Conservation (phyloP, 1,284 basidiomycete genomes). For the Marasmius fiardii region DNA sequence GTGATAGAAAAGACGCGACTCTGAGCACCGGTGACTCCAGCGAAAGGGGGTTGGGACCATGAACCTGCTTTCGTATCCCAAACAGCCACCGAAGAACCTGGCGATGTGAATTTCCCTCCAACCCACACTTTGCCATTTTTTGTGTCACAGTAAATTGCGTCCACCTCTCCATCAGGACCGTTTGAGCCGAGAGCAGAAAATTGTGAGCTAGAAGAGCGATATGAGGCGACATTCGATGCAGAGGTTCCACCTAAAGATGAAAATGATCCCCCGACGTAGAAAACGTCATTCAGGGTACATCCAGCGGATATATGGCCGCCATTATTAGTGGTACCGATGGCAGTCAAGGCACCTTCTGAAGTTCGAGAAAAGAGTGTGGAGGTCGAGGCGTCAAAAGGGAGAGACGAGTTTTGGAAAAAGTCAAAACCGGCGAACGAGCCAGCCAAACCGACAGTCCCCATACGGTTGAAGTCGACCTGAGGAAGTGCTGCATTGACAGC, state of each 20-base stretch:
- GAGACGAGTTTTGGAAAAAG: slow-evolving; percentile 59
- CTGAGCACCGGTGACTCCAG: slow-evolving; percentile 72
- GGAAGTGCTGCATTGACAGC: slow-evolving; percentile 61
- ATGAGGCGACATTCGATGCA: slow-evolving; percentile 71
- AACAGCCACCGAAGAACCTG: slow-evolving; percentile 71
- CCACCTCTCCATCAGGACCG: slow-evolving; percentile 71
- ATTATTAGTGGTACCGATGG: slow-evolving; percentile 64
- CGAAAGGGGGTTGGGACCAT: slow-evolving; percentile 81
- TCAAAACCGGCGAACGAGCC: slow-evolving; percentile 87
- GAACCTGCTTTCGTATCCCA: slow-evolving; percentile 66
- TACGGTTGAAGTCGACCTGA: slow-evolving; percentile 84
- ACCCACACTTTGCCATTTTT: slow-evolving; percentile 75
- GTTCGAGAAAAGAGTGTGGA: slow-evolving; percentile 71
- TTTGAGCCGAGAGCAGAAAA: slow-evolving; percentile 61
- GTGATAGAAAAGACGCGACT: slow-evolving; percentile 76
- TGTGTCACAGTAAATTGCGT: slow-evolving; percentile 81
- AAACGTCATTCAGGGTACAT: slow-evolving; percentile 56
- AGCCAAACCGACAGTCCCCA: slow-evolving; percentile 85
- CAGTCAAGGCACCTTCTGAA: slow-evolving; percentile 57
- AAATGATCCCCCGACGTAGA: slow-evolving; percentile 80
- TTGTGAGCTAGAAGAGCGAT: slow-evolving; percentile 52
- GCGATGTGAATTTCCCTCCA: slow-evolving; percentile 79
- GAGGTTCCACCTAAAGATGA: slow-evolving; percentile 56
- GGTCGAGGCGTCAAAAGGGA: slow-evolving; percentile 63
- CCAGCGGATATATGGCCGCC: slow-evolving; percentile 68